phyloP scores from a whole-genome alignment of 1,139 yeast species.

The Williopsis jadinii region DNA sequence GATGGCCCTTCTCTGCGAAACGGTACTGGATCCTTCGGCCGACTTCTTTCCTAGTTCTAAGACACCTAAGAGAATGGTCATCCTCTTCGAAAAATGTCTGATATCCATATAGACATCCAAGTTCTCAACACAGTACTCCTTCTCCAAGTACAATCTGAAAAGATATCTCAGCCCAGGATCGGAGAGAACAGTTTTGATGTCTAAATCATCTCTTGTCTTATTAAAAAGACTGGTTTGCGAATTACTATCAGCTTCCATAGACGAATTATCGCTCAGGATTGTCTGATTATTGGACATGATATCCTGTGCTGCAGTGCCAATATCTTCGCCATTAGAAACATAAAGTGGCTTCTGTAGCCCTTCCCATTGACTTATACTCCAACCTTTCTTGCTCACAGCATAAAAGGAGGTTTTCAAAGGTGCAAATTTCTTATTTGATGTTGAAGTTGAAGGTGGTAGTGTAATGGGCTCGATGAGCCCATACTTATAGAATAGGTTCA shows the following conservation, averaged over 20 bases:
- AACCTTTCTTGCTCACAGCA: conserved; percentile 32
- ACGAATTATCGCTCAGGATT: conserved; percentile 1
- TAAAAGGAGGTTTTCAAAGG: conserved; percentile 32
- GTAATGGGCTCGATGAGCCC: conserved; percentile 42
- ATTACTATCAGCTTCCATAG: neutral
- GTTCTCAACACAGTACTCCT: conserved; percentile 69
- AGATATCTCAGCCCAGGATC: conserved; percentile 79
- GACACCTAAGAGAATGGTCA: conserved; percentile 28
- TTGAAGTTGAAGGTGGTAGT: conserved; percentile 25
- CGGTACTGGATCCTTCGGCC: conserved; percentile 5
- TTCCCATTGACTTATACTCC: conserved; percentile 33
- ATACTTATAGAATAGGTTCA: conserved; percentile 44
- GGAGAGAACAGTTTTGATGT: conserved; percentile 42
- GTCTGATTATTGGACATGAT: conserved; percentile 15
- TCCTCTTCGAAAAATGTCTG: conserved; percentile 34
- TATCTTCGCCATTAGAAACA: conserved; percentile 16
- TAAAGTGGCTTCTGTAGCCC: conserved; percentile 7
- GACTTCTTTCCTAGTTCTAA: conserved; percentile 21
- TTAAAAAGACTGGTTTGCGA: neutral
- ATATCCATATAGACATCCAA: conserved; percentile 63
- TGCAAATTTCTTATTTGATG: conserved; percentile 22
- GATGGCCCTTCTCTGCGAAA: conserved; percentile 26
- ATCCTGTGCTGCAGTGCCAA: conserved; percentile 7
- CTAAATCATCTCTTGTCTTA: conserved; percentile 6
- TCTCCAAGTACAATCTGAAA: conserved; percentile 57